Evolutionary conservation across 2,329 filamentous ascomycete species (phyloP).

Genomic region (Calycina marina): DNA sequence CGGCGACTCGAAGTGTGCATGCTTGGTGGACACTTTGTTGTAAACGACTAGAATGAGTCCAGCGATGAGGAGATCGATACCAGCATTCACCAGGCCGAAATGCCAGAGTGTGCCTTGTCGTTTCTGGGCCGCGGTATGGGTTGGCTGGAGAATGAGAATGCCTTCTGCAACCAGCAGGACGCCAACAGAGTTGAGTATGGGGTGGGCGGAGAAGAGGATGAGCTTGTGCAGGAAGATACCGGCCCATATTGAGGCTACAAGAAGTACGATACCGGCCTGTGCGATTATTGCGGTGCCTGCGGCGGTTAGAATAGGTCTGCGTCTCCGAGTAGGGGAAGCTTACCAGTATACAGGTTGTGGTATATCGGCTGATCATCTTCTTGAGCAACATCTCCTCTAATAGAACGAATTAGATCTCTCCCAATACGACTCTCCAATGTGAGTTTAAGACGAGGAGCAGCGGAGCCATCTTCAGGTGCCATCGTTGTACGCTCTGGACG

Average conservation of each 20-base stretch:
- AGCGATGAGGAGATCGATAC: conserved; percentile 35
- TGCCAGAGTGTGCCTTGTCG: conserved; percentile 44
- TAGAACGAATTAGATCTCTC: too few species aligned
- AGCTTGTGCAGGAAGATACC: conserved; percentile 53
- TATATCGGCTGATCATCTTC: conserved; percentile 45
- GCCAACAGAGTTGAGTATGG: conserved; percentile 53
- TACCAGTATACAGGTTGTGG: conserved; percentile 64
- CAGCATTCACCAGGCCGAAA: conserved; percentile 50
- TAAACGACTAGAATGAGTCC: conserved; percentile 62
- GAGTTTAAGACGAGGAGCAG: too few species aligned
- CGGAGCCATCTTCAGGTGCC: too few species aligned
- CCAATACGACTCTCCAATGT: too few species aligned
- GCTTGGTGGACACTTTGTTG: conserved; percentile 61
- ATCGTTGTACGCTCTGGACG: too few species aligned
- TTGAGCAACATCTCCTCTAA: conserved; percentile 68
- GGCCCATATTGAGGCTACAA: conserved; percentile 65
- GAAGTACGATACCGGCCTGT: conserved; percentile 63
- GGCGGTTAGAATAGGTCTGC: neutral
- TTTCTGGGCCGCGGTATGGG: conserved; percentile 64
- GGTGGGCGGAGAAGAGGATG: conserved; percentile 79
- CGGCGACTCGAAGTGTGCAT: conserved; percentile 61
- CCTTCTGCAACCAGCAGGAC: conserved; percentile 66
- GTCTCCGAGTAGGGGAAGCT: neutral
- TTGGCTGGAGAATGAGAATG: conserved; percentile 77
- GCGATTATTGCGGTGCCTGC: conserved; percentile 72